Base-by-base conservation (phyloP, 208 protist species). In the Crithidia expoeki region DNA sequence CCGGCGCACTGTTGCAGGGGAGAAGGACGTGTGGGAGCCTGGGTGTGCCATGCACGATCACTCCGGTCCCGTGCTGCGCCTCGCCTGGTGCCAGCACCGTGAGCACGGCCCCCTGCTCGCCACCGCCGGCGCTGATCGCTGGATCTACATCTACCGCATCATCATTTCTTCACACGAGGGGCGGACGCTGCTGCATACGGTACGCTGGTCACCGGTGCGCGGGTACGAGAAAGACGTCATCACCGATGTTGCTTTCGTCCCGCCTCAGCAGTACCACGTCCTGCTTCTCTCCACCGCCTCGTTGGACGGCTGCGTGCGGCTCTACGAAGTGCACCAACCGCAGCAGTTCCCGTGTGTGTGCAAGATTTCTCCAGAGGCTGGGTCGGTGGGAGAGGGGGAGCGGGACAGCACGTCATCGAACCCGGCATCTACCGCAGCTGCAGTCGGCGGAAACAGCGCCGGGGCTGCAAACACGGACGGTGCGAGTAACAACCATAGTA, bases 191-290 rank as follows among this genome's bases (percentile, higher is more conserved):
- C 77, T 79, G 32, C 76, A 86, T 64, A 78, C 82, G 12, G 61
- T 84, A 38, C 84, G 87, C 33, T 89, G 74, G 81, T 79, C 88
- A 21, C 70, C 76, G 30, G 79, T 90, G 74, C 81, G 85, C 40
- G 89, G 92, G 19, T 93, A 85, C 64, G 89, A 95, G 73, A 94
- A 94, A 68, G 92, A 96, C 74, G 89, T 83, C 50, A 94, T 94
- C 72, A 96, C 89, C 4, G 89, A 94, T 69, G 83, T 96, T 33
- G 87, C 92, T 33, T 96, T 96, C 72, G 73, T 94, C 51, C 92
- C 89, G 21, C 88, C 88, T 19, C 83, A 87, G 64, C 86, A 93
- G 72, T 86, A 91, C 53, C 83, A 89, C 67, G 82, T 89, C 30
- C 64, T 93, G 60, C 79, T 94, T 27, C 79, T 96, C 28, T 94